Conservation (phyloP, 371 early-diverging fungal species). For the Mortierella sp. region DNA sequence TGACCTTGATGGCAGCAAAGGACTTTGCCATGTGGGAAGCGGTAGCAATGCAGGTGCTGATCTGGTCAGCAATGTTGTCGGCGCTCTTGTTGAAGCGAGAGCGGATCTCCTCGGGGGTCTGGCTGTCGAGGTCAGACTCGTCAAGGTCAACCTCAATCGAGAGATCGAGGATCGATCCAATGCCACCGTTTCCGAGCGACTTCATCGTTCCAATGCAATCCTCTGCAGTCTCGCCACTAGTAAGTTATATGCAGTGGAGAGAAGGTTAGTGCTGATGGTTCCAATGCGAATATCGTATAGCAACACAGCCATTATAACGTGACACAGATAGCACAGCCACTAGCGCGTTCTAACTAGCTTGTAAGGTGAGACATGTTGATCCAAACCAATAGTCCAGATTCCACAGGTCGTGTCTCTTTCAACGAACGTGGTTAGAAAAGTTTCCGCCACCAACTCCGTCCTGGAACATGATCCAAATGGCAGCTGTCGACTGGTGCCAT, state of each 20-base stretch:
- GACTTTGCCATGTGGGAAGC: slow-evolving; percentile 72
- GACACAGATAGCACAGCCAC: background rate
- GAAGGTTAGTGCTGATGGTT: background rate
- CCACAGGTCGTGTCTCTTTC: background rate
- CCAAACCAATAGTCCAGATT: slow-evolving; percentile 7
- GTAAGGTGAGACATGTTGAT: background rate
- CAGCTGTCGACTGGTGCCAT: slow-evolving; percentile 7
- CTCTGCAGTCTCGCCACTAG: slow-evolving; percentile 84
- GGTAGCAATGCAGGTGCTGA: slow-evolving; percentile 75
- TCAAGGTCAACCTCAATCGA: slow-evolving; percentile 91
- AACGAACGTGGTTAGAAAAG: background rate
- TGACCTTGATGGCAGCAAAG: slow-evolving; percentile 91
- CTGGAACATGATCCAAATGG: background rate
- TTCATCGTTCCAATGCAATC: slow-evolving; percentile 89
- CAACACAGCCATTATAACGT: background rate
- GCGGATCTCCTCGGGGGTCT: slow-evolving; percentile 57
- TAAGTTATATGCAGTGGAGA: background rate
- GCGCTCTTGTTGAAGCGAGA: slow-evolving; percentile 60
- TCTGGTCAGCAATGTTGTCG: slow-evolving; percentile 71
- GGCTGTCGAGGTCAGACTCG: slow-evolving; percentile 51
- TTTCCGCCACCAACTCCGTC: slow-evolving; percentile 15
- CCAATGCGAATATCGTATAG: background rate
- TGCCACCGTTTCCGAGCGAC: slow-evolving; percentile 70
- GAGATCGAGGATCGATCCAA: slow-evolving; percentile 90
- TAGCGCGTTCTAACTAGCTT: slow-evolving; percentile 10